Evolutionary conservation across 2,329 filamentous ascomycete genomes (phyloP).

Genomic region (Botrytis galanthina): DNA sequence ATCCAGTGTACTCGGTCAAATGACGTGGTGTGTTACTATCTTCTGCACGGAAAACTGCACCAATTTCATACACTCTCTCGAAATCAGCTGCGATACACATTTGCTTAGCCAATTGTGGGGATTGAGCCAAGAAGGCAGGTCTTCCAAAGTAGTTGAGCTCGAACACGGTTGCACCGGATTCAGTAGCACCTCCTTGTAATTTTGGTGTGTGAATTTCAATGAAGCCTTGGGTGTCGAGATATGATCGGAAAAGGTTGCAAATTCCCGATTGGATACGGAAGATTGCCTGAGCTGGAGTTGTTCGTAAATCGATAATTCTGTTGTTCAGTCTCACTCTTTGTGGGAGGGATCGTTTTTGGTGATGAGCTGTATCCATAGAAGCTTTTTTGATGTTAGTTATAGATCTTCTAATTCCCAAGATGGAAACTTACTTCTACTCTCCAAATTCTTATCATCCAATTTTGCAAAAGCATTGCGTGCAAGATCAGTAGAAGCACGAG

Average conservation of each 20-base stretch:
- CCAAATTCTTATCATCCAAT: slow-evolving; percentile 13
- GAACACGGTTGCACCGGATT: slow-evolving; percentile 90
- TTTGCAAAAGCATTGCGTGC: slow-evolving; percentile 17
- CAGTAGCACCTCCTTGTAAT: slow-evolving; percentile 83
- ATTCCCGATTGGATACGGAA: slow-evolving; percentile 84
- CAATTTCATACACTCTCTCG: slow-evolving; percentile 83
- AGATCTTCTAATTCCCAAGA: slow-evolving; percentile 10
- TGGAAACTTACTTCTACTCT: slow-evolving; percentile 22
- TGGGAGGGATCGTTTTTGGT: slow-evolving; percentile 32
- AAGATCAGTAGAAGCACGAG: slow-evolving; percentile 19
- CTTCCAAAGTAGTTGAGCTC: slow-evolving; percentile 88
- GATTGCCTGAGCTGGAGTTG: slow-evolving; percentile 81
- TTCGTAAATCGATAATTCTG: slow-evolving; percentile 79
- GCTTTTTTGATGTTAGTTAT: slow-evolving; percentile 21
- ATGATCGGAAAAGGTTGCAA: slow-evolving; percentile 73
- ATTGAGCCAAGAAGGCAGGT: slow-evolving; percentile 84
- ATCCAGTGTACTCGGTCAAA: slow-evolving; percentile 88
- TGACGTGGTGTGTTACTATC: slow-evolving; percentile 95
- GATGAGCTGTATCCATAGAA: slow-evolving; percentile 30
- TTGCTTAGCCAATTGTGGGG: slow-evolving; percentile 88
- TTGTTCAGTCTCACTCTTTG: slow-evolving; percentile 65
- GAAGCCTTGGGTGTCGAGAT: slow-evolving; percentile 73
- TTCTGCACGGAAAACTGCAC: slow-evolving; percentile 87
- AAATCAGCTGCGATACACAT: slow-evolving; percentile 91
- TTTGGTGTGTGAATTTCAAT: slow-evolving; percentile 95